A percentile compares a stretch with the other conserved stretches of the same genome.
These are phyloP conservation scores for Amanita phalloides DNA, from an alignment of 768 basidiomycete genomes.

Conservation along the genomic window DNA sequence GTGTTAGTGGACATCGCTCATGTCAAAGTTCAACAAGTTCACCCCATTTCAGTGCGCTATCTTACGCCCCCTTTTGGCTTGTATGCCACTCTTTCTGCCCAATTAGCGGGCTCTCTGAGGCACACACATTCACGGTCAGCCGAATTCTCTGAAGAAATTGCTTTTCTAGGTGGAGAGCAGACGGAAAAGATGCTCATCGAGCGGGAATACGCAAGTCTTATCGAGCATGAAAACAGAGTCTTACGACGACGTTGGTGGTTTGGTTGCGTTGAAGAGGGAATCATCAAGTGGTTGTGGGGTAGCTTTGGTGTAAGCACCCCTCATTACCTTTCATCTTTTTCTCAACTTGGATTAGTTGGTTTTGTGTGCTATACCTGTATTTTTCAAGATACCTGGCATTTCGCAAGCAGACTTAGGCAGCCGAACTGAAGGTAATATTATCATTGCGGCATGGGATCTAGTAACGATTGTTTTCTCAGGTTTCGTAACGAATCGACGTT, in stretches of 20 bases:
- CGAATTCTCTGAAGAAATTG: slow-evolving; percentile 84
- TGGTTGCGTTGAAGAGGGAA: slow-evolving; percentile 85
- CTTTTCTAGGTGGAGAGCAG: slow-evolving; percentile 79
- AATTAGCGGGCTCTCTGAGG: slow-evolving; percentile 79
- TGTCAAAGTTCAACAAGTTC: not conserved
- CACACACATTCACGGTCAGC: slow-evolving; percentile 88
- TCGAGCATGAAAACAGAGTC: slow-evolving; percentile 79
- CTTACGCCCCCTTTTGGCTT: slow-evolving; percentile 88
- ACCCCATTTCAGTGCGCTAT: slow-evolving; percentile 52
- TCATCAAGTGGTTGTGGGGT: slow-evolving; percentile 97
- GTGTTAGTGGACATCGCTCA: slow-evolving; percentile 35
- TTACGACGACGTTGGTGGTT: slow-evolving; percentile 81
- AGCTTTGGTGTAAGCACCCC: slow-evolving; percentile 65
- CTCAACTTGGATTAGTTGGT: slow-evolving; percentile 38
- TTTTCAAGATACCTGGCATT: slow-evolving; percentile 75
- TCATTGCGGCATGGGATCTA: not conserved
- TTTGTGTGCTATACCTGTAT: slow-evolving; percentile 90
- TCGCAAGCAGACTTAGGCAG: slow-evolving; percentile 62
- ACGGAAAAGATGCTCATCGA: slow-evolving; percentile 90
- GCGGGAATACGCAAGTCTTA: slow-evolving; percentile 72
- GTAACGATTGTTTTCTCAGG: slow-evolving; percentile 32
- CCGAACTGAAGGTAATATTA: slow-evolving; percentile 69
- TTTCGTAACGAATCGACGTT: slow-evolving; percentile 92
- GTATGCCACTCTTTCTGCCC: slow-evolving; percentile 82
- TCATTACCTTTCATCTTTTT: not conserved